Evolutionary conservation across 2,329 filamentous ascomycete genomes (phyloP), one percentile per base, ranked within the genome.

Genomic region (Coniochaeta sp.): DNA sequence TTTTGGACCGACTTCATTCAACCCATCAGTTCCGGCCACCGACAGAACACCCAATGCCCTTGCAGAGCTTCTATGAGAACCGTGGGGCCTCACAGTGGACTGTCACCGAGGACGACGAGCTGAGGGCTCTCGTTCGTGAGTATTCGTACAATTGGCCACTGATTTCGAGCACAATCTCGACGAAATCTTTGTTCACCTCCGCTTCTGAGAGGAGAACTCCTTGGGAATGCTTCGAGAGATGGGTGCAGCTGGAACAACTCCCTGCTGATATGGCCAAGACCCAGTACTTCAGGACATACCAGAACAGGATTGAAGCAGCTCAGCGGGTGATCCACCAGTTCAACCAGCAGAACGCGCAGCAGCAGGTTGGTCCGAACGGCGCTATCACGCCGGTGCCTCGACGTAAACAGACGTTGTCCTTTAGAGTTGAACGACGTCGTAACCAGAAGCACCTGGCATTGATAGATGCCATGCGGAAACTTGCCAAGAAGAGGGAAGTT

Each of bases 181-280:
- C 86, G 14, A 83, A 82, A 50, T 95, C 90, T 0, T 66, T 84
- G 13, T 95, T 90, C 63, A 79, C 83, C n/a, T 92, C 91, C 18
- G 90, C 89, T 1, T 84, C 90, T 10, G 92, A 97, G 65, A 81
- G 94, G 55, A 82, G 94, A 47, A 97, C 92, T 3, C 91, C 92
- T 0, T 99, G 94, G 94, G 94, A 99, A 71, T 99, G 94, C 65
- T 99, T 99, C 61, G 94, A 99, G 69, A 82, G 94, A 40, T 99
- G 92, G 92, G 87, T 96, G 51, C 85, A 88, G 59, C 74, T 97
- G 12, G 94, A 97, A 70, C 91, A 91, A 1, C 75, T 96, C 32
- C 92, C 94, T 4, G 82, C 86, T 10, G 94, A 99, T 58, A 95
- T 97, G 86, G 85, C 87, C 16, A 96, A 96, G 71, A 96, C 90